Evolutionary conservation across 352 stramenopile species (phyloP), one percentile per base, ranked within the genome.

Genomic region (Phytophthora ohioensis): DNA sequence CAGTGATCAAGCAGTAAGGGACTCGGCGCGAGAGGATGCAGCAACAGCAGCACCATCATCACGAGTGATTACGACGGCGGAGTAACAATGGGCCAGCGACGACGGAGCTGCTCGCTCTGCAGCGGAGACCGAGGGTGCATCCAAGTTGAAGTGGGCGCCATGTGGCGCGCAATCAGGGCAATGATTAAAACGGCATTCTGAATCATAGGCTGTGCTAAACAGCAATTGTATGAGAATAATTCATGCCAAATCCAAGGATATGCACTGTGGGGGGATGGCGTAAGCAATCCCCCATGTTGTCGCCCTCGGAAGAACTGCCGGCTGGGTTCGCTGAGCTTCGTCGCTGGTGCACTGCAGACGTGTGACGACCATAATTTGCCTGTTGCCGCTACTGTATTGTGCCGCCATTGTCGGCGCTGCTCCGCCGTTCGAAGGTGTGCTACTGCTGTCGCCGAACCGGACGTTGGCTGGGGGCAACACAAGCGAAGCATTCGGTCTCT

Each of bases 61-160:
- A 39, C 35, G 7, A 45, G 39, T 15, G 39, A 9, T n/a, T 43
- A 8, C 38, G 21, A 27, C 21, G 21, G 21, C 21, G 21, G 21
- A 27, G 21, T 27, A 0, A 27, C 21, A 27, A 27, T 27, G 21
- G 21, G 21, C 21, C 21, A 27, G 21, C 21, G 21, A 27, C 21
- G 21, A 27, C 21, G 21, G 21, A 27, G 21, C 21, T 21, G 21
- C 1, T 27, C 21, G 34, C 38, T 11, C 17, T 9, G 43, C 38
- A 61, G 51, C 13, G 38, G 41, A 63, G 42, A 57, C 45, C 13
- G 46, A 47, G 32, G 45, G 56, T 63, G 27, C 46, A 57, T 42
- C 59, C 49, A 68, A 55, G 39, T 68, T 68, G 60, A 67, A 67
- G 60, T 67, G 49, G 57, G 15, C 11, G 12, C 13, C 53, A 38